A percentile compares a stretch with the other conserved stretches of the same genome.
Evolutionary conservation across 2,329 filamentous ascomycete species (phyloP).

Genomic region (Tolypocladium pustulatum): DNA sequence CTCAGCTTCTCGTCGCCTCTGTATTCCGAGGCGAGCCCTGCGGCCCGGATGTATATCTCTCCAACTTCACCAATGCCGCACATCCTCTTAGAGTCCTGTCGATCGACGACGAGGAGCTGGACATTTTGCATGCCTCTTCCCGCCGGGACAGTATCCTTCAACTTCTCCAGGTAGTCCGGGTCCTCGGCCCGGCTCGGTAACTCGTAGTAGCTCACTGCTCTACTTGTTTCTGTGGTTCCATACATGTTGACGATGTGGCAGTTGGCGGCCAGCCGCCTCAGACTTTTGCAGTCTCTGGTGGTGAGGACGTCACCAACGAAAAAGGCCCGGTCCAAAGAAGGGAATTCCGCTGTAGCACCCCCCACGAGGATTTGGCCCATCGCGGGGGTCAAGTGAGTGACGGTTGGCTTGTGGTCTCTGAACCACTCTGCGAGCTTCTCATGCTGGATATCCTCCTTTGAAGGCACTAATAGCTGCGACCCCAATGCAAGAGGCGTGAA

Average conservation of each 20-base stretch:
- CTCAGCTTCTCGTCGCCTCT: constrained; percentile 50
- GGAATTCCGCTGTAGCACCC: constrained; percentile 67
- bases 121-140: constrained; percentile 83
- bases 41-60: constrained; percentile 77
- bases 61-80: constrained; percentile 76
- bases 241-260: constrained; percentile 76
- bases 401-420: constrained; percentile 59
- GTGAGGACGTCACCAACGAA: constrained; percentile 89
- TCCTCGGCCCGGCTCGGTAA: constrained; percentile 57
- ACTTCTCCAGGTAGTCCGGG: constrained; percentile 33
- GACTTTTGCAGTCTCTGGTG: constrained; percentile 64
- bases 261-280: constrained; percentile 69
- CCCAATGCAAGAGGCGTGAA: constrained; percentile 86
- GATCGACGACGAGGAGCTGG: constrained; percentile 75
- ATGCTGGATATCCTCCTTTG: constrained; percentile 75
- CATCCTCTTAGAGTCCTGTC: constrained; percentile 52
- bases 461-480: constrained; percentile 66
- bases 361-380: constrained; percentile 96
- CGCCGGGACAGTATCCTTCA: constrained; percentile 65
- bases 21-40: constrained; percentile 77
- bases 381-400: constrained; percentile 85
- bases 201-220: constrained; percentile 74
- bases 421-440: constrained; percentile 86
- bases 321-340: constrained; percentile 67
- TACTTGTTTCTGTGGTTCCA: constrained; percentile 75